These are phyloP conservation scores for Arthrobotrys iridis DNA, from an alignment of 2,329 filamentous ascomycete species.

Conservation along the genomic window DNA sequence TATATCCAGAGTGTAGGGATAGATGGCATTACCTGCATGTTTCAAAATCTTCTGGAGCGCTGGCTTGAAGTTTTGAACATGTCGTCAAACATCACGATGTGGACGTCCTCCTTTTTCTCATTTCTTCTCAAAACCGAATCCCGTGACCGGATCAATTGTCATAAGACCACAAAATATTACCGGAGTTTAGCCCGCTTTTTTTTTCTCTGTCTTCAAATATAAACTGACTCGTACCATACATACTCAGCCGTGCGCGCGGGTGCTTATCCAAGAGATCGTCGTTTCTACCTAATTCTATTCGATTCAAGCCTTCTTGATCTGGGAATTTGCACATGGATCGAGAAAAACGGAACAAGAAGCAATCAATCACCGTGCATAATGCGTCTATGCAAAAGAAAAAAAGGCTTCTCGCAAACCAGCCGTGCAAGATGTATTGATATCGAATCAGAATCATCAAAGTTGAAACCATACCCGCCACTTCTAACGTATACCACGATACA, in stretches of 20 bases:
- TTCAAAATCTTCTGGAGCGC: too few species aligned
- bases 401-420: too few species aligned
- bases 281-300: neutral
- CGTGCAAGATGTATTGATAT: too few species aligned
- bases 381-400: neutral
- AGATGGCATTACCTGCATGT: neutral
- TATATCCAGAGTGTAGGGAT: conserved; percentile 2
- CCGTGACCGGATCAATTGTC: conserved; percentile 4
- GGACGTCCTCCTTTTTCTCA: too few species aligned
- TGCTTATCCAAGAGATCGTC: neutral
- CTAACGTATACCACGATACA: too few species aligned
- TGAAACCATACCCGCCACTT: conserved; percentile 4
- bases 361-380: neutral
- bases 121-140: neutral
- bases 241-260: conserved; percentile 1
- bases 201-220: neutral
- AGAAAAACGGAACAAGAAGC: too few species aligned
- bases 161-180: conserved; percentile 1
- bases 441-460: neutral
- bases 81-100: neutral
- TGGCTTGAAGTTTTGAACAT: conserved; percentile 7
- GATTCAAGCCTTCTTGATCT: conserved; percentile 7
- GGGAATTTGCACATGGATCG: neutral
- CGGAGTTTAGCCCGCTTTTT: conserved; percentile 7
- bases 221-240: conserved; percentile 13